Base-by-base conservation (phyloP, 169 alveolate species). In the Plasmodium gonderi region DNA sequence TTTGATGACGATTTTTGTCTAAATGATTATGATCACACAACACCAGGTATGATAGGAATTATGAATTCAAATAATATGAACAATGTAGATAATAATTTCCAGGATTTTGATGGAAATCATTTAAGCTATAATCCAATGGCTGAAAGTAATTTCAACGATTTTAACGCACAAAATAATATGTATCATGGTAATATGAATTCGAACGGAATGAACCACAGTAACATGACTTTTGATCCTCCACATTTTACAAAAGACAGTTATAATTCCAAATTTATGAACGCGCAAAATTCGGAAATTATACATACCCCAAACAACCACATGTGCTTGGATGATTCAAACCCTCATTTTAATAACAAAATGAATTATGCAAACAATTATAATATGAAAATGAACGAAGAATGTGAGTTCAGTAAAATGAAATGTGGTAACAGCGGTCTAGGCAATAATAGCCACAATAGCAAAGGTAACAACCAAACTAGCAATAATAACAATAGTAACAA, bases 21-120 rank as follows among this genome's bases (percentile, higher is more conserved):
- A 44, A 78, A 76, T 51, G 85, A 74, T 90, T 90, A 90, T 90
- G 94, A 90, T 67, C 81, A 77, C 36, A 64, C 79, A 14, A 90
- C 94, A 14, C 94, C 94, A 26, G 94, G 94, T 20, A 90, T 90
- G 94, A 79, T 78, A 44, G 94, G 94, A 77, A 78, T 90, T 65
- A 90, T 90, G 94, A 77, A 90, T 76, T 90, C 94, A 12, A 78
- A 90, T 90, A 60, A 90, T 60, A 78, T 78, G 69, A 90, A 68
- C 72, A 80, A 60, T 17, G 9, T 87, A 12, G 93, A 87, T 78
- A 90, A 9, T 42, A 75, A 68, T 78, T 90, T 77, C 74, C 79
- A 76, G 29, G 90, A 90, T 69, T 90, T 90, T 67, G 94, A 90
- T 78, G 44, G 60, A 5, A 76, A 11, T 45, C 65, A 51, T 65